Base-by-base conservation (phyloP, 257 asterid species). In the Avicennia marina region DNA sequence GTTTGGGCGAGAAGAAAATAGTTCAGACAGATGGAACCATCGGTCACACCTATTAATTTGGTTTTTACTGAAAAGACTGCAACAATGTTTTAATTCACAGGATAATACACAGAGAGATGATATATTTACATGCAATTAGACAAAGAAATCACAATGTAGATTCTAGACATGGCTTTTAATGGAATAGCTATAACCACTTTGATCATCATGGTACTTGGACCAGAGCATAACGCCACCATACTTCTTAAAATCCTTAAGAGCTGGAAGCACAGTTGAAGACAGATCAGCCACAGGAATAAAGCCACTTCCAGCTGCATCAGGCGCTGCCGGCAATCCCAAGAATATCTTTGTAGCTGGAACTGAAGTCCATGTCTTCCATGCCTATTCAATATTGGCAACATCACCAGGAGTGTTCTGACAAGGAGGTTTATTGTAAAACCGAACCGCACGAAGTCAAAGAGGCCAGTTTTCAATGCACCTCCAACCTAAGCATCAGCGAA, bases 171-270 rank as follows among this genome's bases (percentile, higher is more conserved):
- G 61, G 67, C 34, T 70, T 62, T 73, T 82, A 16, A 81, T 81
- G 13, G 80, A 50, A 67, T 76, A 71, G 63, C 86, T 82, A 34
- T 85, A 81, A 11, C 79, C 79, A 72, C 69, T 70, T 49, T 77
- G 55, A 60, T 73, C 80, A 63, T 78, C 84, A 60, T 75, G 73
- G 66, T 75, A 78, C 53, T 73, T 84, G 41, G 85, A 74, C 85
- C 87, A 79, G 0, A 84, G 73, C 94, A 81, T 84, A 1, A 77
- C 82, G 7, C 90, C 85, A 54, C 90, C 90, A 71, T 77, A 85
- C 70, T 74, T 79, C 4, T 46, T n/a, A 16, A 81, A 76, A 0
- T 81, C 81, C 71, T 77, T 77, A 40, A 76, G 63, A 7, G 71
- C 81, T 2, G 89, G 95, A 47, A 82, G 82, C 16, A 80, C 83